phyloP scores from a whole-genome alignment of 805 yeast genomes.

The Priceomyces castillae region DNA sequence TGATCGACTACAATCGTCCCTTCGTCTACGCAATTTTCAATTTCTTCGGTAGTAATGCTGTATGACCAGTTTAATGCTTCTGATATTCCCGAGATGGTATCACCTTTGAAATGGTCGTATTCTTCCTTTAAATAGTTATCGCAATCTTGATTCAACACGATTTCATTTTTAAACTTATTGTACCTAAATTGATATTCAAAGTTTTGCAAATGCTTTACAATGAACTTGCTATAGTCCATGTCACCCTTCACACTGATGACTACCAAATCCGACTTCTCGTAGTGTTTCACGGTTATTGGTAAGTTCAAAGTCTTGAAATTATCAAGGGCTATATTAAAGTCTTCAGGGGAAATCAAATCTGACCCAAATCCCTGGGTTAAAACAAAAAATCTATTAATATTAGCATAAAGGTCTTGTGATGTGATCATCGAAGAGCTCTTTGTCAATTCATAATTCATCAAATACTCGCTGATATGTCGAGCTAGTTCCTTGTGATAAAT shows the following conservation, averaged over 20 bases:
- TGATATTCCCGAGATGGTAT: constrained; percentile 42
- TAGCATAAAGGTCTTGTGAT: constrained; percentile 40
- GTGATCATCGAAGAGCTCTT: constrained; percentile 37
- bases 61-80: constrained; percentile 61
- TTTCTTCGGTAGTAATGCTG: constrained; percentile 61
- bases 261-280: constrained; percentile 32
- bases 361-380: constrained; percentile 48
- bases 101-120: constrained; percentile 29
- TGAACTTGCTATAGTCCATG: constrained; percentile 28
- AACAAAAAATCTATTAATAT: constrained; percentile 36
- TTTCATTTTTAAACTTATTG: constrained; percentile 22
- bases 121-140: constrained; percentile 16
- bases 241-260: constrained; percentile 28
- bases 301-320: constrained; percentile 55
- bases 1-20: constrained; percentile 67
- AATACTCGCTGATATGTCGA: constrained; percentile 74
- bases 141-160: constrained; percentile 14
- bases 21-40: constrained; percentile 53
- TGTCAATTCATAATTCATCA: constrained; percentile 33
- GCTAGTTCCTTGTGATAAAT: constrained; percentile 67
- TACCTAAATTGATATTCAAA: constrained; percentile 24
- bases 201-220: constrained; percentile 20
- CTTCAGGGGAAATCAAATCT: constrained; percentile 67
- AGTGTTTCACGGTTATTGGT: constrained; percentile 46
- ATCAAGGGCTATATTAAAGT: constrained; percentile 60